phyloP scores from a whole-genome alignment of 2,329 filamentous ascomycete genomes.

The Aspergillus melleus region DNA sequence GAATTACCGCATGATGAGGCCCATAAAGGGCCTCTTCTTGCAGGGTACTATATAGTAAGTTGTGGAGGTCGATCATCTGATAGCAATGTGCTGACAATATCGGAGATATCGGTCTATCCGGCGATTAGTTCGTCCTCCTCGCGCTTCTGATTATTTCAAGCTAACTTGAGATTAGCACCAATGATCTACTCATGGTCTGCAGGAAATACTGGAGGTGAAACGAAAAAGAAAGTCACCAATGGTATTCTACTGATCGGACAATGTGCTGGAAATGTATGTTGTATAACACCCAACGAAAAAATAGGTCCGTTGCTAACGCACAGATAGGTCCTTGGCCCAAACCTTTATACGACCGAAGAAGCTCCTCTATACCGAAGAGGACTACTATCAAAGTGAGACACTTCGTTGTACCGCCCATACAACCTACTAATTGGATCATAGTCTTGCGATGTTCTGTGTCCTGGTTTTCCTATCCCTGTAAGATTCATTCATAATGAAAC shows the following conservation, averaged over 20 bases:
- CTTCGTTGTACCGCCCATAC: not conserved
- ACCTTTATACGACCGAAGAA: slow-evolving; percentile 63
- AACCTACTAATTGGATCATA: slow-evolving; percentile 9
- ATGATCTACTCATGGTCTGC: slow-evolving; percentile 72
- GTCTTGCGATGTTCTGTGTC: slow-evolving; percentile 59
- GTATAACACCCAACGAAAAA: not conserved
- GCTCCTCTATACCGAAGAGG: slow-evolving; percentile 60
- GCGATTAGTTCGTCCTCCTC: slow-evolving; percentile 49
- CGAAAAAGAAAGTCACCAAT: slow-evolving; percentile 67
- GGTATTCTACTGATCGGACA: slow-evolving; percentile 66
- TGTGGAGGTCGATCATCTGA: not conserved
- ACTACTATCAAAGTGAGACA: slow-evolving; percentile 54
- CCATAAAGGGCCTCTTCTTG: slow-evolving; percentile 53
- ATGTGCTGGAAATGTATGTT: slow-evolving; percentile 59
- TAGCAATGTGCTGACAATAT: slow-evolving; percentile 2
- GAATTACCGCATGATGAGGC: slow-evolving; percentile 47
- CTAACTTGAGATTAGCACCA: slow-evolving; percentile 47
- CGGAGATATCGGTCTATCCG: slow-evolving; percentile 61
- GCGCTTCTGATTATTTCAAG: not conserved
- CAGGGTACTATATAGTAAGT: slow-evolving; percentile 56
- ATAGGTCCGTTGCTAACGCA: not conserved
- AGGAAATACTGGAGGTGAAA: slow-evolving; percentile 63
- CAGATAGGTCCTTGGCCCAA: slow-evolving; percentile 58
- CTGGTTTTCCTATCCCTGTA: slow-evolving; percentile 56
- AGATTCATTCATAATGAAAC: slow-evolving; percentile 9